Evolutionary conservation across 2,329 filamentous ascomycete genomes (phyloP).

Genomic region (Albifimbria verrucaria): DNA sequence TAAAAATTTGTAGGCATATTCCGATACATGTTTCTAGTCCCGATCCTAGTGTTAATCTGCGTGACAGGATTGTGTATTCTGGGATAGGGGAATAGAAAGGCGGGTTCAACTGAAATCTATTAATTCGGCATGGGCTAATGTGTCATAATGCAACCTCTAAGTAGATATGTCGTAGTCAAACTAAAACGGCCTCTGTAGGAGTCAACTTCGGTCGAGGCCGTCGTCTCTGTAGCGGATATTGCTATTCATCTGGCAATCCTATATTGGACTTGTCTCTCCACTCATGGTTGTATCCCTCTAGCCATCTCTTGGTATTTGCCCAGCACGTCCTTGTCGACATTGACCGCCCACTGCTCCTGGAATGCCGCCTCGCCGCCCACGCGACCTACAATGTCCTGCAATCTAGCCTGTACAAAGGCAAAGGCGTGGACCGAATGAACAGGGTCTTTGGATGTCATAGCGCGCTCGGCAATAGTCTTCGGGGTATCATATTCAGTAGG

Average conservation of each 20-base stretch:
- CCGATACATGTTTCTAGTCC: background rate
- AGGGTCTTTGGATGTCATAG: slow-evolving; percentile 57
- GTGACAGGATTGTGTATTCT: too few relatives aligned
- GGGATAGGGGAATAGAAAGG: too few relatives aligned
- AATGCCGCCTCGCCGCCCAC: slow-evolving; percentile 66
- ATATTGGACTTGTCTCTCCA: background rate
- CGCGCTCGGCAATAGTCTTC: slow-evolving; percentile 50
- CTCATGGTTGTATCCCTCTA: slow-evolving; percentile 15
- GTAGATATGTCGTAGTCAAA: too few relatives aligned
- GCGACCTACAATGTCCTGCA: slow-evolving; percentile 56
- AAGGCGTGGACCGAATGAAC: slow-evolving; percentile 65
- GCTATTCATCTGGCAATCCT: too few relatives aligned
- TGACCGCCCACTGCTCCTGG: slow-evolving; percentile 64
- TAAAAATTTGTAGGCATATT: slow-evolving; percentile 1
- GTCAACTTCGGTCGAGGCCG: too few relatives aligned
- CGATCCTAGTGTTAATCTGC: background rate
- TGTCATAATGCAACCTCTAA: too few relatives aligned
- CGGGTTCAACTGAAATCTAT: too few relatives aligned
- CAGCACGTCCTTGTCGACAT: slow-evolving; percentile 72
- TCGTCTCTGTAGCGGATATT: too few relatives aligned
- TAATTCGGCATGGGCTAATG: too few relatives aligned
- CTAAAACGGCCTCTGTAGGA: too few relatives aligned
- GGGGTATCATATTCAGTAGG: slow-evolving; percentile 53
- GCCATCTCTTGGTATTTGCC: slow-evolving; percentile 50
- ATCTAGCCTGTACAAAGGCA: slow-evolving; percentile 59